Evolutionary conservation across 2,329 filamentous ascomycete genomes (phyloP).

Genomic region (Hypoxylon rubiginosum): DNA sequence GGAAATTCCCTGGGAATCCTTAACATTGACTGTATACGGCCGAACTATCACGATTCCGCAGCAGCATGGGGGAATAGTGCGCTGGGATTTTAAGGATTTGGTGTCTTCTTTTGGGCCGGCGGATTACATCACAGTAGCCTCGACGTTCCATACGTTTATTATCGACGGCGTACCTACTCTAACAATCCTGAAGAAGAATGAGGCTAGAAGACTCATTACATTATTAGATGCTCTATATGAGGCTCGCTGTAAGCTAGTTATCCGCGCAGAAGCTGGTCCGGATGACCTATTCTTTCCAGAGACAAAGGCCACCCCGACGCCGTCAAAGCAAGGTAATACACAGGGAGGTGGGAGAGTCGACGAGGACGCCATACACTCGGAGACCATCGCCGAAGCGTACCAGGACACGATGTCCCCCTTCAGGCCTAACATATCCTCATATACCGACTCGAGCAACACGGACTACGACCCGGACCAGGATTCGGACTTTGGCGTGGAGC

Average conservation of each 20-base stretch:
- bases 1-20: conserved; percentile 57
- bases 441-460: conserved; percentile 62
- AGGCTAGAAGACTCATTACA: conserved; percentile 84
- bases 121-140: conserved; percentile 86
- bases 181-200: conserved; percentile 79
- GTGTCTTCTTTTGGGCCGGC: conserved; percentile 80
- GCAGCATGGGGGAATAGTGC: conserved; percentile 68
- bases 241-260: conserved; percentile 80
- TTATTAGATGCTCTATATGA: conserved; percentile 86
- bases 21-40: conserved; percentile 70
- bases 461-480: conserved; percentile 70
- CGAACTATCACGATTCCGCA: conserved; percentile 71
- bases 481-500: conserved; percentile 65
- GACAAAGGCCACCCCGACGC: conserved; percentile 42
- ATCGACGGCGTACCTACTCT: conserved; percentile 78
- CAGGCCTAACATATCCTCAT: conserved; percentile 80
- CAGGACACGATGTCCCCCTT: conserved; percentile 84
- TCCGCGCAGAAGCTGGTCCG: conserved; percentile 75
- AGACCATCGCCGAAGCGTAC: conserved; percentile 79
- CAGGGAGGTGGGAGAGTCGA: conserved; percentile 47
- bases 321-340: conserved; percentile 54
- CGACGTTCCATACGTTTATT: conserved; percentile 83
- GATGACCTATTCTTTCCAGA: conserved; percentile 86
- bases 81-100: conserved; percentile 77
- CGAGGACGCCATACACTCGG: conserved; percentile 70